Base-by-base conservation (phyloP, 306 rosid species). In the Dalbergia oliveri region DNA sequence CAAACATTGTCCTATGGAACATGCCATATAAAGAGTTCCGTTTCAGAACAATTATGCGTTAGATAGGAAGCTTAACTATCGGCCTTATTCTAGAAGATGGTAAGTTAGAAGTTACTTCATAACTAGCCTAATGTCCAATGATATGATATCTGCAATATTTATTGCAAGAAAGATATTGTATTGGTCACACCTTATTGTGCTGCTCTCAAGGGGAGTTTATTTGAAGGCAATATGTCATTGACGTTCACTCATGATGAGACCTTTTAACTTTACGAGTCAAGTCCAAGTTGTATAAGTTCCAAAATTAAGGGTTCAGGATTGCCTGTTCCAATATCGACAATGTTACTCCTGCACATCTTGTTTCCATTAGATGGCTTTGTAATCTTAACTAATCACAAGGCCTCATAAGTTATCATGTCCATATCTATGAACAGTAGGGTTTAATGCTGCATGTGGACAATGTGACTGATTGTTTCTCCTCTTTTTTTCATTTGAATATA, bases 71-170 rank as follows among this genome's bases (percentile, higher is more conserved):
- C 58, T 72, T 53, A 45, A 41, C 21, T 66, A 11, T 41, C 15
- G 15, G 50, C 58, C 64, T 39, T 54, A 72, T 72, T 9, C n/a
- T 71, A 14, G 31, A 63, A 57, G 31, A 21, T 26, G 1, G 9
- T 53, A 26, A 80, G 13, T 23, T 50, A 45, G 21, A 51, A 62
- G 39, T 51, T 67, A 31, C 67, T 51, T 9, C 35, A 21, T 39
- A 63, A 33, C 63, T 63, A 49, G 34, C 80, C 26, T 67, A 34
- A 13, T 60, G 62, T 66, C 74, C 16, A 67, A 64, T 59, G 81
- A 60, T 53, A 51, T 49, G 70, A 66, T 66, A 67, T 49, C 11
- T 58, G 9, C 47, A 76, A 51, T 66, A 11, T 34, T 66, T 73
- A 31, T 47, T 9, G 15, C 66, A 18, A 21, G 43, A 65, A 56